Conservation (phyloP, 805 yeast species). For the Zygotorulaspora chibaensis region DNA sequence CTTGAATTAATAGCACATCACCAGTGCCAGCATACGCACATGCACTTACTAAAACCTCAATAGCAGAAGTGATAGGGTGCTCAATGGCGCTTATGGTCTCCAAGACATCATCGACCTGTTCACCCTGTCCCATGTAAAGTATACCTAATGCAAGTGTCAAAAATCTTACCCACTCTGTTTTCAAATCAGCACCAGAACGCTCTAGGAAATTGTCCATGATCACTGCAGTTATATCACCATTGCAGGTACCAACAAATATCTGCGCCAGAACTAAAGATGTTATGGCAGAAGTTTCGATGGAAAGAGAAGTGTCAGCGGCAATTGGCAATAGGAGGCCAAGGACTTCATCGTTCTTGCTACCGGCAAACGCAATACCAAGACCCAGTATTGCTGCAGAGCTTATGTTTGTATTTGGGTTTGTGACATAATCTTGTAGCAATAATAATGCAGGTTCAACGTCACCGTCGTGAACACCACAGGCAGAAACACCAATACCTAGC, state of each 20-base stretch:
- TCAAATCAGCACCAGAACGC: slow-evolving; percentile 70
- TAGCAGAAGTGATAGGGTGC: slow-evolving; percentile 85
- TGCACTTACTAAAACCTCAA: slow-evolving; percentile 83
- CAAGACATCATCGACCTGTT: slow-evolving; percentile 87
- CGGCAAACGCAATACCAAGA: slow-evolving; percentile 91
- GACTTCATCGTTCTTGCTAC: slow-evolving; percentile 83
- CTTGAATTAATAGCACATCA: slow-evolving; percentile 90
- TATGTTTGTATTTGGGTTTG: slow-evolving; percentile 56
- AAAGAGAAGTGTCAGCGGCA: slow-evolving; percentile 67
- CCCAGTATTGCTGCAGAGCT: slow-evolving; percentile 85
- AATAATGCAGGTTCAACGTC: slow-evolving; percentile 92
- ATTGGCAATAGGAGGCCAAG: slow-evolving; percentile 73
- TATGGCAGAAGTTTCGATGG: slow-evolving; percentile 75
- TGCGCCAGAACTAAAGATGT: slow-evolving; percentile 93
- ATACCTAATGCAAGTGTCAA: slow-evolving; percentile 89
- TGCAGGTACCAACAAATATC: slow-evolving; percentile 90
- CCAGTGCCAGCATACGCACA: slow-evolving; percentile 98
- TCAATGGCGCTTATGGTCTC: slow-evolving; percentile 94
- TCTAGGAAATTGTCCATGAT: slow-evolving; percentile 87
- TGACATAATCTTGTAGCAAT: slow-evolving; percentile 76
- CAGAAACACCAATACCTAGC: slow-evolving; percentile 88
- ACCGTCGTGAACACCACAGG: slow-evolving; percentile 84
- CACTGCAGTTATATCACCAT: slow-evolving; percentile 91
- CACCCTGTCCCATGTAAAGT: slow-evolving; percentile 88
- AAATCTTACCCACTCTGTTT: slow-evolving; percentile 83